These are phyloP conservation scores for Diutina sp. DNA, from an alignment of 1,139 yeast genomes.

Conservation along the genomic window DNA sequence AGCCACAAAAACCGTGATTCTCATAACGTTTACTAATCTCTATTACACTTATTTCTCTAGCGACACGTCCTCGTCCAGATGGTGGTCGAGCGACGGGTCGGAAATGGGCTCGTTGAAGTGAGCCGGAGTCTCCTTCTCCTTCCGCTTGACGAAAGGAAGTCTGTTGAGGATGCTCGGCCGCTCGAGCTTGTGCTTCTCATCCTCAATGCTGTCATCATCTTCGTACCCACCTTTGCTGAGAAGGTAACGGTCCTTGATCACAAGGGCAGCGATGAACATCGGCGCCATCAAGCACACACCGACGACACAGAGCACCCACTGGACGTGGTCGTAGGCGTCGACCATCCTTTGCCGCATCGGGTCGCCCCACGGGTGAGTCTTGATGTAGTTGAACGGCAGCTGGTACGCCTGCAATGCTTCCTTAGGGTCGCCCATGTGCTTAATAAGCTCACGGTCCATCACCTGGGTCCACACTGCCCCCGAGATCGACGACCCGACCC, in stretches of 20 bases:
- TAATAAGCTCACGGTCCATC: constrained; percentile 10
- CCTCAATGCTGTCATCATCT: not conserved
- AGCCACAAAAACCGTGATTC: too few relatives aligned
- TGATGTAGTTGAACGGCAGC: constrained; percentile 36
- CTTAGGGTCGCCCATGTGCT: constrained; percentile 7
- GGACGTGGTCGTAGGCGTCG: constrained; percentile 45
- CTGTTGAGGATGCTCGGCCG: too few relatives aligned
- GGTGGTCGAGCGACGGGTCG: too few relatives aligned
- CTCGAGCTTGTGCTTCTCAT: too few relatives aligned
- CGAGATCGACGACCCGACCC: constrained; percentile 39
- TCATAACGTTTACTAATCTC: too few relatives aligned
- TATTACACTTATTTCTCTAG: too few relatives aligned
- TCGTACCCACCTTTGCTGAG: constrained; percentile 23
- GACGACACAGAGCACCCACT: constrained; percentile 41
- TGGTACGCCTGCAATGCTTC: constrained; percentile 38
- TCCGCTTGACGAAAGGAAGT: too few relatives aligned
- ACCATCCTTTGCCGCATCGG: constrained; percentile 46
- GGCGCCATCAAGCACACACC: constrained; percentile 47
- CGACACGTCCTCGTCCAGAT: too few relatives aligned
- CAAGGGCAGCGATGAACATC: constrained; percentile 32
- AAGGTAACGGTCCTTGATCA: constrained; percentile 43
- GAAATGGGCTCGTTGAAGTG: too few relatives aligned
- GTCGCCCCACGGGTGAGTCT: constrained; percentile 42
- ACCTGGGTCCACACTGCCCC: constrained; percentile 56
- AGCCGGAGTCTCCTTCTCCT: too few relatives aligned